These are phyloP conservation scores for Pseudognaphalium luteoalbum DNA, from an alignment of 129 eudicot species.

Conservation along the genomic window DNA sequence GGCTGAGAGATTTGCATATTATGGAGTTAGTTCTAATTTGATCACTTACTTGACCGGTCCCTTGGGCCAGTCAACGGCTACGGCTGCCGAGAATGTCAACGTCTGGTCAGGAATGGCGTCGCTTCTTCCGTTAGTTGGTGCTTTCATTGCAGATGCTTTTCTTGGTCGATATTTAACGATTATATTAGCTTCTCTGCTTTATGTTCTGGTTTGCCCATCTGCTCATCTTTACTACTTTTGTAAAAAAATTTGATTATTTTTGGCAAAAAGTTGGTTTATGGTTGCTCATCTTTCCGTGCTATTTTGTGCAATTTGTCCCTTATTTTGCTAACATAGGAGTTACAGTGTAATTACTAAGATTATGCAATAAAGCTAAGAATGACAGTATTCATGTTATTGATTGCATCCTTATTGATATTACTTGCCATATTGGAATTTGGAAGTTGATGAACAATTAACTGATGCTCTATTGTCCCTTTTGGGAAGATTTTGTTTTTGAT, in stretches of 20 bases:
- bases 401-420: no score
- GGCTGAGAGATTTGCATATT: slow-evolving; percentile 68
- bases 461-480: no score
- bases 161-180: slow-evolving; percentile 64
- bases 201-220: slow-evolving; percentile 39
- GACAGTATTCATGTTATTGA: no score
- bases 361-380: no score
- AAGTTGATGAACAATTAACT: no score
- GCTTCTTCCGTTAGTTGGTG: slow-evolving; percentile 67
- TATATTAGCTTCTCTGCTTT: slow-evolving; percentile 59
- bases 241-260: background rate
- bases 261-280: no score
- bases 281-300: no score
- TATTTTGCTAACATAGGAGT: no score
- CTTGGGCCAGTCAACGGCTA: slow-evolving; percentile 66
- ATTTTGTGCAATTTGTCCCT: no score
- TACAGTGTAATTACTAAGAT: no score
- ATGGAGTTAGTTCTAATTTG: slow-evolving; percentile 53
- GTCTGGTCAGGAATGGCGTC: slow-evolving; percentile 62
- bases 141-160: slow-evolving; percentile 65
- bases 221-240: background rate
- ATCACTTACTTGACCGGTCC: slow-evolving; percentile 45
- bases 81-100: slow-evolving; percentile 69
- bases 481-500: no score
- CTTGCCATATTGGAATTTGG: no score